Evolutionary conservation across 345 rosid species (phyloP).

Genomic region (Pugionium cornutum): DNA sequence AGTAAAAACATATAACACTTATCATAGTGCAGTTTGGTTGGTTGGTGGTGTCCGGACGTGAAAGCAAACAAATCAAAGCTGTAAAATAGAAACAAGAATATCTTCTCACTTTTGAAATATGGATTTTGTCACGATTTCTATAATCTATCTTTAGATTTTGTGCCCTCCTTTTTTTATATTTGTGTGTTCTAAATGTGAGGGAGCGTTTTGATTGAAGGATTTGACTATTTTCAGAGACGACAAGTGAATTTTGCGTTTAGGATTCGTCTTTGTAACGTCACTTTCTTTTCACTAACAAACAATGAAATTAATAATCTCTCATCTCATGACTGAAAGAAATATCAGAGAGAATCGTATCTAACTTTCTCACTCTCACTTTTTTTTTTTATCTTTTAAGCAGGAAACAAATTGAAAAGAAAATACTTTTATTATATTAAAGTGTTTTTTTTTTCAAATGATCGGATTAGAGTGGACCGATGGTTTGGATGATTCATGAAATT

Average conservation of each 20-base stretch:
- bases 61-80: conserved; percentile 7
- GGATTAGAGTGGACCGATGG: too few relatives aligned
- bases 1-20: conserved; percentile 21
- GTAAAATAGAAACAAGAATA: conserved; percentile 33
- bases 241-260: conserved; percentile 39
- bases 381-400: conserved; percentile 13
- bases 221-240: conserved; percentile 31
- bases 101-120: conserved; percentile 38
- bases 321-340: conserved; percentile 26
- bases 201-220: conserved; percentile 43
- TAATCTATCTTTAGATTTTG: conserved; percentile 40
- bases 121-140: conserved; percentile 37
- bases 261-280: conserved; percentile 42
- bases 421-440: neutral
- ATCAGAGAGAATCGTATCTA: conserved; percentile 41
- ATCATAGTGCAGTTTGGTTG: conserved; percentile 24
- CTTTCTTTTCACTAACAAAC: conserved; percentile 37
- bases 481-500: too few relatives aligned
- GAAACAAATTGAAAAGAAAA: conserved; percentile 1
- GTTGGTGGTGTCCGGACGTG: conserved; percentile 19
- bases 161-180: conserved; percentile 14
- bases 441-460: too few relatives aligned
- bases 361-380: conserved; percentile 32
- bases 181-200: conserved; percentile 39
- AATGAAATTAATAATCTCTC: conserved; percentile 37